Evolutionary conservation across 2,329 filamentous ascomycete genomes (phyloP).

Genomic region (Bimuria novae-zelandiae): DNA sequence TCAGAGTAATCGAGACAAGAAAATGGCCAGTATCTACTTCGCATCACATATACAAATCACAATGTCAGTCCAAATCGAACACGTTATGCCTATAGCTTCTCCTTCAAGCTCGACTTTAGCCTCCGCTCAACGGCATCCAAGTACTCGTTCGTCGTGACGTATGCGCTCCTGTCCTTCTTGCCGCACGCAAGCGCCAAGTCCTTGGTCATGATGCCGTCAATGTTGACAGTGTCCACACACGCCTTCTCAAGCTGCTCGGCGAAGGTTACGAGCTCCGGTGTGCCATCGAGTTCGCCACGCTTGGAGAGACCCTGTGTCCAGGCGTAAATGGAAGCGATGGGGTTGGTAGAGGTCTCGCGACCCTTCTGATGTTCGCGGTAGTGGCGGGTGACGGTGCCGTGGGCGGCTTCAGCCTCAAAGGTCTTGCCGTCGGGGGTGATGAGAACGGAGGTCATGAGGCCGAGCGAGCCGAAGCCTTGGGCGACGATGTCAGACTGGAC

Average conservation of each 20-base stretch:
- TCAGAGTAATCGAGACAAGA: not conserved
- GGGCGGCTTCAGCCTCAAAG: constrained; percentile 96
- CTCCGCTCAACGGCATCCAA: constrained; percentile 88
- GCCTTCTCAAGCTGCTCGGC: constrained; percentile 91
- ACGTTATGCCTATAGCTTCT: constrained; percentile 66
- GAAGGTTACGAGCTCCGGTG: constrained; percentile 89
- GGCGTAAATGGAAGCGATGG: constrained; percentile 97
- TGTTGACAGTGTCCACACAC: constrained; percentile 90
- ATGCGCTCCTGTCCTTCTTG: constrained; percentile 80
- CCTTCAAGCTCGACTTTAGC: constrained; percentile 78
- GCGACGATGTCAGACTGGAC: constrained; percentile 98
- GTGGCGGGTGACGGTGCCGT: constrained; percentile 97
- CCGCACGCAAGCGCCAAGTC: constrained; percentile 94
- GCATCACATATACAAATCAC: constrained; percentile 6
- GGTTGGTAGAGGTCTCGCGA: constrained; percentile 95
- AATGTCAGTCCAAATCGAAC: not conserved
- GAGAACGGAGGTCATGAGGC: constrained; percentile 97
- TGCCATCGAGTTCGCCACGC: constrained; percentile 89
- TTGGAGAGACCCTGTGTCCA: constrained; percentile 95
- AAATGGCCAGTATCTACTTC: not conserved
- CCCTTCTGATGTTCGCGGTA: constrained; percentile 99
- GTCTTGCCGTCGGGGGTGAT: constrained; percentile 96
- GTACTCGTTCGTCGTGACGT: constrained; percentile 90
- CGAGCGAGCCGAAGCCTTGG: constrained; percentile 96
- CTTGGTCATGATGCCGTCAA: constrained; percentile 98